Evolutionary conservation across 352 stramenopile species (phyloP).

Genomic region (Phytophthora nicotianae): DNA sequence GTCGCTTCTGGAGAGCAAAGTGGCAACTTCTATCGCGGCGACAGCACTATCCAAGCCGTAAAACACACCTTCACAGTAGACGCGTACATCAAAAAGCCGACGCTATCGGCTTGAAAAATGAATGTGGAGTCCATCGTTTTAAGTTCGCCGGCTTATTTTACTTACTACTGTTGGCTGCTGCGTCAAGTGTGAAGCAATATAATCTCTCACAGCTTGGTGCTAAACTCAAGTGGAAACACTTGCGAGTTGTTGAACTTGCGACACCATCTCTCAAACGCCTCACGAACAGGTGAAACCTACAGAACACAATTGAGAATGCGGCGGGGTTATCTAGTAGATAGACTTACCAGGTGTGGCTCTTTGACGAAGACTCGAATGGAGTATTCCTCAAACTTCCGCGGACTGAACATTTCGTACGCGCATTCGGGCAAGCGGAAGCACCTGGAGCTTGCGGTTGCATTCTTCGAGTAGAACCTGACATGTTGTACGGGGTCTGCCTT

Average conservation of each 20-base stretch:
- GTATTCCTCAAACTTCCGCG: conserved; percentile 66
- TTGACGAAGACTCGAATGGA: conserved; percentile 81
- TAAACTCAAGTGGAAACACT: conserved; percentile 43
- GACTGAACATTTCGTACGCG: conserved; percentile 73
- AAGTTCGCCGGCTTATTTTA: conserved; percentile 7
- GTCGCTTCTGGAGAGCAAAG: conserved; percentile 64
- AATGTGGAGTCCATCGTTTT: conserved; percentile 31
- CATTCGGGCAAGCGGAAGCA: conserved; percentile 64
- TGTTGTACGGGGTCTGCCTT: conserved; percentile 69
- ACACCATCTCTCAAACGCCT: conserved; percentile 62
- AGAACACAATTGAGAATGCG: conserved; percentile 5
- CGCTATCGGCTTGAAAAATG: conserved; percentile 18
- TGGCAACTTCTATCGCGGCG: conserved; percentile 56
- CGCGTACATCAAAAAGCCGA: conserved; percentile 21
- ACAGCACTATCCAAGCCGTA: conserved; percentile 52
- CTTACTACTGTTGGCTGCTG: not conserved
- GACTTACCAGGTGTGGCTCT: conserved; percentile 54
- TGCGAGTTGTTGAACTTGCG: conserved; percentile 55
- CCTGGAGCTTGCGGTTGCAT: conserved; percentile 40
- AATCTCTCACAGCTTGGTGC: conserved; percentile 3
- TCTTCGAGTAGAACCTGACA: conserved; percentile 84
- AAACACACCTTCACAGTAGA: conserved; percentile 21
- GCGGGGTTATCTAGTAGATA: too few relatives aligned
- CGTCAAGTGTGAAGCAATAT: too few relatives aligned
- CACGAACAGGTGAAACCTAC: conserved; percentile 49